A percentile compares a stretch with the other conserved stretches of the same genome.
Evolutionary conservation across 768 basidiomycete genomes (phyloP).

Genomic region (Mycena rosella): DNA sequence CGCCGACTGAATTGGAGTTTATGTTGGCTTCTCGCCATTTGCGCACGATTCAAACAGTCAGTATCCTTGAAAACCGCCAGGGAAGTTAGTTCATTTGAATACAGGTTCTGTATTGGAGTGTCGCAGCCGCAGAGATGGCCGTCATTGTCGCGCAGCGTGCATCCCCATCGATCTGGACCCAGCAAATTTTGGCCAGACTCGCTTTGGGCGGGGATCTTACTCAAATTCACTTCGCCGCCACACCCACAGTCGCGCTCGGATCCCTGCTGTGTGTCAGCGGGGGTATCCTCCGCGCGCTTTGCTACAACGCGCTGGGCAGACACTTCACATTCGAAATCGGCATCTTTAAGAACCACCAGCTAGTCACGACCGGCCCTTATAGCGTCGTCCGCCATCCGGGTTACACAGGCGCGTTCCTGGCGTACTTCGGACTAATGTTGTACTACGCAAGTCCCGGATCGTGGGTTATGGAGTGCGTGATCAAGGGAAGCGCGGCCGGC

Average conservation of each 20-base stretch:
- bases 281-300: constrained; percentile 23
- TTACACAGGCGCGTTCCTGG: constrained; percentile 46
- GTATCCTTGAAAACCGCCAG: neutral
- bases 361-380: constrained; percentile 49
- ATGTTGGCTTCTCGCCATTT: constrained; percentile 20
- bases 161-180: constrained; percentile 8
- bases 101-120: constrained; percentile 27
- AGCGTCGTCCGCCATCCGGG: constrained; percentile 49
- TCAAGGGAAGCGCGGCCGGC: constrained; percentile 45
- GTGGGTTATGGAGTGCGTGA: constrained; percentile 46
- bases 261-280: constrained; percentile 20
- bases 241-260: constrained; percentile 25
- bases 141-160: neutral
- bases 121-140: constrained; percentile 16
- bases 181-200: neutral
- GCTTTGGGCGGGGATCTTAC: constrained; percentile 15
- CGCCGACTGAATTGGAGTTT: constrained; percentile 22
- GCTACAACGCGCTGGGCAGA: constrained; percentile 30
- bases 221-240: constrained; percentile 1
- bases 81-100: neutral
- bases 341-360: constrained; percentile 29
- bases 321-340: constrained; percentile 36
- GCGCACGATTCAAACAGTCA: constrained; percentile 24
- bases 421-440: constrained; percentile 46
- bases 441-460: constrained; percentile 48